phyloP scores from a whole-genome alignment of 345 rosid genomes.

The Lumnitzera racemosa region DNA sequence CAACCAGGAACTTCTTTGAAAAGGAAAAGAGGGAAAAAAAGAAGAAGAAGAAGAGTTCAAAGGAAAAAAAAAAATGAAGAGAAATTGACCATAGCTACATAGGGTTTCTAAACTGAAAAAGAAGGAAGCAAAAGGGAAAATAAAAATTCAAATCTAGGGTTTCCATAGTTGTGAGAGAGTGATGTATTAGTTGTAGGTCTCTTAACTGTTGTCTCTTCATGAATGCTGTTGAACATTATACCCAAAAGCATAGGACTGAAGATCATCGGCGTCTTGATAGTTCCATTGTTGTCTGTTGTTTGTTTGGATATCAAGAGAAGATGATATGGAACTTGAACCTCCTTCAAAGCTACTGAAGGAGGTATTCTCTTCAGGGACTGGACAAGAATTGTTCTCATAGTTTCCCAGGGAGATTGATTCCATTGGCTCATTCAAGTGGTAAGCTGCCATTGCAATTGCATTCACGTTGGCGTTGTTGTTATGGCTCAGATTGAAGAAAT shows the following conservation, averaged over 20 bases:
- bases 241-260: slow-evolving; percentile 54
- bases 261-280: slow-evolving; percentile 61
- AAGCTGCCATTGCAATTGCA: not conserved
- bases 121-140: too few relatives aligned
- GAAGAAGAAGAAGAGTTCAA: too few relatives aligned
- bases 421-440: slow-evolving; percentile 21
- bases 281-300: slow-evolving; percentile 31
- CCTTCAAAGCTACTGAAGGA: slow-evolving; percentile 52
- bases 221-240: slow-evolving; percentile 41
- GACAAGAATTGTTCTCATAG: slow-evolving; percentile 29
- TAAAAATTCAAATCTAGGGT: too few relatives aligned
- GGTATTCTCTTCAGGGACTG: slow-evolving; percentile 25
- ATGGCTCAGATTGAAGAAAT: slow-evolving; percentile 3
- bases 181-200: too few relatives aligned
- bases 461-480: slow-evolving; percentile 4
- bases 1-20: too few relatives aligned
- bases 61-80: too few relatives aligned
- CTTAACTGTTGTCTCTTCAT: slow-evolving; percentile 13
- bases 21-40: too few relatives aligned
- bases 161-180: too few relatives aligned
- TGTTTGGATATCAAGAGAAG: slow-evolving; percentile 38
- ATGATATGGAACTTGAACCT: slow-evolving; percentile 30
- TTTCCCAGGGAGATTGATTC: slow-evolving; percentile 29
- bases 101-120: too few relatives aligned
- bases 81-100: too few relatives aligned